These are phyloP conservation scores for Scheffersomyces spartinae DNA, from an alignment of 805 yeast genomes.

Conservation along the genomic window DNA sequence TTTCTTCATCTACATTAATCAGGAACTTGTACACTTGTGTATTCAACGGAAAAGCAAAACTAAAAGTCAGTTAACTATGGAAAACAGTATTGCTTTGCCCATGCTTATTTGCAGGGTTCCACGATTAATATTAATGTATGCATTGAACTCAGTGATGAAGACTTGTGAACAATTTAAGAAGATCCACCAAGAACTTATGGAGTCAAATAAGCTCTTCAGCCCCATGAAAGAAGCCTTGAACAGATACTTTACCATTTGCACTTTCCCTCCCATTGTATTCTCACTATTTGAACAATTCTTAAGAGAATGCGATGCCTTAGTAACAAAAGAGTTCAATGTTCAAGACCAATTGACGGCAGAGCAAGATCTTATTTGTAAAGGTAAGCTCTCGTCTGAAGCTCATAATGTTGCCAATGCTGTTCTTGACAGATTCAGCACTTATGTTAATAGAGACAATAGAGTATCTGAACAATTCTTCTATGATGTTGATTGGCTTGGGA, in stretches of 20 bases:
- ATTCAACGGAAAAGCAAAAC: slow-evolving; percentile 7
- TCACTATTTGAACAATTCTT: slow-evolving; percentile 49
- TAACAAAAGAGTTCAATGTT: background rate
- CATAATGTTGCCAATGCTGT: slow-evolving; percentile 29
- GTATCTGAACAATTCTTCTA: slow-evolving; percentile 48
- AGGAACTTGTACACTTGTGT: slow-evolving; percentile 50
- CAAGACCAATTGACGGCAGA: slow-evolving; percentile 28
- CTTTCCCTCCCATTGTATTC: slow-evolving; percentile 43
- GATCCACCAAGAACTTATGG: slow-evolving; percentile 38
- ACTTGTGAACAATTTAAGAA: slow-evolving; percentile 46
- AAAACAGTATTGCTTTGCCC: slow-evolving; percentile 40
- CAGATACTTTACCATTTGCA: slow-evolving; percentile 35
- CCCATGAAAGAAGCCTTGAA: slow-evolving; percentile 45
- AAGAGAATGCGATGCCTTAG: slow-evolving; percentile 37
- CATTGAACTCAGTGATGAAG: slow-evolving; percentile 54
- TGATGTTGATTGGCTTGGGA: slow-evolving; percentile 59
- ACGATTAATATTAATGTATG: slow-evolving; percentile 52
- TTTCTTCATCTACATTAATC: slow-evolving; percentile 57
- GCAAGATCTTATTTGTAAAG: slow-evolving; percentile 50
- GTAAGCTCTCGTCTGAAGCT: slow-evolving; percentile 39
- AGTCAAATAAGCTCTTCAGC: slow-evolving; percentile 26
- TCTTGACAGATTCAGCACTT: slow-evolving; percentile 35
- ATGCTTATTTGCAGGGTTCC: slow-evolving; percentile 60
- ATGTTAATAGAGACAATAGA: slow-evolving; percentile 33
- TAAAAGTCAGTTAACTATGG: slow-evolving; percentile 10